Evolutionary conservation across 352 stramenopile species (phyloP).

Genomic region (Phytophthora europaea): DNA sequence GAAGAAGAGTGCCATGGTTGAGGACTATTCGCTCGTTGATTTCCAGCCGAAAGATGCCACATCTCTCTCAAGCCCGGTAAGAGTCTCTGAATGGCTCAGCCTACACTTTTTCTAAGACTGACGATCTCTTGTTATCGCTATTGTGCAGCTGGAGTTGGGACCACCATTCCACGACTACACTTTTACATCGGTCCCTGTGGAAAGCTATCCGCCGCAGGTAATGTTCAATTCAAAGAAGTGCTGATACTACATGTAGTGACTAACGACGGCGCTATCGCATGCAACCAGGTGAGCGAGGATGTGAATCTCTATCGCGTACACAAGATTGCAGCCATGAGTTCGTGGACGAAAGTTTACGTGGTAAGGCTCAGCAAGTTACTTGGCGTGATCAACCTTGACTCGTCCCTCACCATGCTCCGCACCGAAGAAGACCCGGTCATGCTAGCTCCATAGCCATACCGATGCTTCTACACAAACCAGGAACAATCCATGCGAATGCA

Average conservation of each 20-base stretch:
- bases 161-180: slow-evolving; percentile 73
- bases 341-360: slow-evolving; percentile 90
- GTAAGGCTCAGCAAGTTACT: slow-evolving; percentile 76
- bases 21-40: slow-evolving; percentile 80
- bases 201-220: slow-evolving; percentile 86
- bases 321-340: slow-evolving; percentile 79
- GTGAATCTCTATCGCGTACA: slow-evolving; percentile 83
- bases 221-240: not conserved
- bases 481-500: slow-evolving; percentile 5
- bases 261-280: not conserved
- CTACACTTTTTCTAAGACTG: not conserved
- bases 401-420: slow-evolving; percentile 66
- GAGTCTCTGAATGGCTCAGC: slow-evolving; percentile 42
- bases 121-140: not conserved
- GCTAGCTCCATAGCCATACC: slow-evolving; percentile 21
- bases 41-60: slow-evolving; percentile 75
- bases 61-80: slow-evolving; percentile 61
- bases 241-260: not conserved
- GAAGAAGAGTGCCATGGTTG: slow-evolving; percentile 70
- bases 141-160: slow-evolving; percentile 68
- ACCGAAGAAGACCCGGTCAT: slow-evolving; percentile 62
- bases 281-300: slow-evolving; percentile 63
- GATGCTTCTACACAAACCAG: slow-evolving; percentile 1
- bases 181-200: slow-evolving; percentile 76
- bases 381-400: slow-evolving; percentile 79